Percentiles rank a stretch among this genome's conserved stretches.
Conservation (phyloP, 2,329 filamentous ascomycete genomes). For the Phialophora verrucosa region DNA sequence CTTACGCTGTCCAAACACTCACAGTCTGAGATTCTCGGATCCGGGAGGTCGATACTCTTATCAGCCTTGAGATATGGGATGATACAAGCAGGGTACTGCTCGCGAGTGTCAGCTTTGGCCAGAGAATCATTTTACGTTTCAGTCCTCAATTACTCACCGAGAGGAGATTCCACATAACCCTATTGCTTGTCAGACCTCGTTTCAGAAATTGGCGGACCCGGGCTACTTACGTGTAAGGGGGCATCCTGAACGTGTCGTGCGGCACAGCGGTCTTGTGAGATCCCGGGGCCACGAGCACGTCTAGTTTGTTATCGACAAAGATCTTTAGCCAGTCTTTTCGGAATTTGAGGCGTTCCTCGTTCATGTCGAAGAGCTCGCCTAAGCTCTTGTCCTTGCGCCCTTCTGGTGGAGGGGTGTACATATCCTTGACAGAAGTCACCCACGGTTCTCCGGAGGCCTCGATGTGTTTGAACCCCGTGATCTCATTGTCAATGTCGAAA, state of each 20-base stretch:
- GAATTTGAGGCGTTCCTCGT: constrained; percentile 22
- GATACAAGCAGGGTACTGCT: constrained; percentile 58
- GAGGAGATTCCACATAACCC: constrained; percentile 63
- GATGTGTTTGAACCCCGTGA: constrained; percentile 43
- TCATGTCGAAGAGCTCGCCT: constrained; percentile 29
- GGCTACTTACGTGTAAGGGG: constrained; percentile 47
- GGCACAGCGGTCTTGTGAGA: constrained; percentile 66
- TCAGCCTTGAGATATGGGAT: constrained; percentile 54
- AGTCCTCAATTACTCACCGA: constrained; percentile 49
- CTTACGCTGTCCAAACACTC: constrained; percentile 39
- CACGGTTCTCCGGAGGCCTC: constrained; percentile 34
- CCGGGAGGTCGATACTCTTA: constrained; percentile 47
- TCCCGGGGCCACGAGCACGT: constrained; percentile 67
- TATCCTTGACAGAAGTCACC: constrained; percentile 32
- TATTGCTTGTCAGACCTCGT: neutral
- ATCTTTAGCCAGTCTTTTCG: constrained; percentile 29
- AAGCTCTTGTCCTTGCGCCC: constrained; percentile 25
- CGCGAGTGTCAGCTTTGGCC: constrained; percentile 2
- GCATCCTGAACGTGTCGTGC: constrained; percentile 58
- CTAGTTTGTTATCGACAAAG: constrained; percentile 53
- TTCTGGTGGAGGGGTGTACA: constrained; percentile 31
- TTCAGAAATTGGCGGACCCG: neutral
- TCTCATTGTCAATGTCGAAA: constrained; percentile 29
- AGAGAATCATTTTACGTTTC: neutral
- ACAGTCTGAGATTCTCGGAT: constrained; percentile 28